Evolutionary conservation across 2,329 filamentous ascomycete genomes (phyloP), one percentile per base, ranked within the genome.

Genomic region (Nakataea oryzae): DNA sequence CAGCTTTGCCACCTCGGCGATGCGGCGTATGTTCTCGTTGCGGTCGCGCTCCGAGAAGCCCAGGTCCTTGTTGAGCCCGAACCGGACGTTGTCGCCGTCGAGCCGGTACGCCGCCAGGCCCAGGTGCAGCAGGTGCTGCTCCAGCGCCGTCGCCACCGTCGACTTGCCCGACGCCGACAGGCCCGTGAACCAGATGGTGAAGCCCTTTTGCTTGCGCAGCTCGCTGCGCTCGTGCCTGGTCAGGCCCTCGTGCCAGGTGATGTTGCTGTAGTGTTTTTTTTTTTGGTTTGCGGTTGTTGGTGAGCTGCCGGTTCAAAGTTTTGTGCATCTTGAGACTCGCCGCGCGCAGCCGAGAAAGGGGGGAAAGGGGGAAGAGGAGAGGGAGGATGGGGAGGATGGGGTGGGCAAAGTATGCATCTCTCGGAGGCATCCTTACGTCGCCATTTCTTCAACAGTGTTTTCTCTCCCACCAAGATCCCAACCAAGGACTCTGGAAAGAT

Each of bases 151-250:
- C 62, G 95, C 95, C 65, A 99, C 91, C 63, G 95, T 99, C 61
- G 93, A 97, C 79, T 99, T 99, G 73, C 95, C 95, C 0, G 91
- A 96, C 60, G 93, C 95, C 50, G 91, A 96, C 66, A 99, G 90
- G 62, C 95, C 95, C 1, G 95, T 99, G 73, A 99, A 90, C 95
- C 95, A 99, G 78, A 99, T 88, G 63, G 95, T 99, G 74, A 96
- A 88, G 73, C 95, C 95, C 68, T 86, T 85, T 77, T 99, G 95
- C 75, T 87, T 86, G 76, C 91, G 90, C 69, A 85, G 78, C 67
- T 81, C 74, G 76, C 85, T 87, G 75, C 90, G 89, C 83, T 95
- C 90, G 65, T 79, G 75, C 76, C 90, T 89, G 62, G 88, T 89
- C 72, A 95, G 87, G 65, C 88, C 90, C 11, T 87, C 81, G 81